Evolutionary conservation across 768 basidiomycete genomes (phyloP).

Genomic region (Pleurotus tuber-regium): DNA sequence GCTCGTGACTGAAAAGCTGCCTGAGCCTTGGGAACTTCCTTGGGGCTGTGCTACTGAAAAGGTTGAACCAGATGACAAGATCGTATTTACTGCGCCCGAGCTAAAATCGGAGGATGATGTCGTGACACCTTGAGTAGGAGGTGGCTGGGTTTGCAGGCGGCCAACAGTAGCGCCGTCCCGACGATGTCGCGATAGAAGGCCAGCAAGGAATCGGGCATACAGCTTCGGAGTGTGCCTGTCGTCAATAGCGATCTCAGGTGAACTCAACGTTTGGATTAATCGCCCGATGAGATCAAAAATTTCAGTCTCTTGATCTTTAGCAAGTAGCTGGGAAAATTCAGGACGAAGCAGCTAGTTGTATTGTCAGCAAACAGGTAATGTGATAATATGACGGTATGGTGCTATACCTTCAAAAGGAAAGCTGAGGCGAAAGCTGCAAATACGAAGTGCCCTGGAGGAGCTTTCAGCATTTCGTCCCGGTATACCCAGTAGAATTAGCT

Average conservation of each 20-base stretch:
- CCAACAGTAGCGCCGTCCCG: conserved; percentile 62
- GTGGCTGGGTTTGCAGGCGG: conserved; percentile 50
- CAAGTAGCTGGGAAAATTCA: conserved; percentile 63
- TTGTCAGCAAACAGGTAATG: neutral
- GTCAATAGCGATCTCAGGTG: conserved; percentile 74
- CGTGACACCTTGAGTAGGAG: conserved; percentile 27
- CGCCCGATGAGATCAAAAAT: conserved; percentile 71
- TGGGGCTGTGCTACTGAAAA: conserved; percentile 24
- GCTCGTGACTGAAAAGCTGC: conserved; percentile 16
- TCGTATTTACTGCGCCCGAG: conserved; percentile 12
- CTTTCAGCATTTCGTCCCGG: neutral
- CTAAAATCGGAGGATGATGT: conserved; percentile 11
- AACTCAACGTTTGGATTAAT: conserved; percentile 70
- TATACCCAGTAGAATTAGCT: conserved; percentile 13
- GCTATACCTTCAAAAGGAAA: conserved; percentile 71
- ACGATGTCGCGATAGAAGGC: conserved; percentile 68
- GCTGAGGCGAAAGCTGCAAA: conserved; percentile 82
- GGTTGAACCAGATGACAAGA: conserved; percentile 15
- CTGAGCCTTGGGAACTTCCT: conserved; percentile 16
- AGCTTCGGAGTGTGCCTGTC: conserved; percentile 79
- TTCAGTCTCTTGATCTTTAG: conserved; percentile 61
- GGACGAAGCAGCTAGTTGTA: conserved; percentile 61
- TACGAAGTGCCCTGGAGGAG: conserved; percentile 60
- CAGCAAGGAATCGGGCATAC: conserved; percentile 76
- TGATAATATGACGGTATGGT: neutral